Evolutionary conservation across 208 protist genomes (phyloP).

Genomic region (Acanthamoeba divionensis): DNA sequence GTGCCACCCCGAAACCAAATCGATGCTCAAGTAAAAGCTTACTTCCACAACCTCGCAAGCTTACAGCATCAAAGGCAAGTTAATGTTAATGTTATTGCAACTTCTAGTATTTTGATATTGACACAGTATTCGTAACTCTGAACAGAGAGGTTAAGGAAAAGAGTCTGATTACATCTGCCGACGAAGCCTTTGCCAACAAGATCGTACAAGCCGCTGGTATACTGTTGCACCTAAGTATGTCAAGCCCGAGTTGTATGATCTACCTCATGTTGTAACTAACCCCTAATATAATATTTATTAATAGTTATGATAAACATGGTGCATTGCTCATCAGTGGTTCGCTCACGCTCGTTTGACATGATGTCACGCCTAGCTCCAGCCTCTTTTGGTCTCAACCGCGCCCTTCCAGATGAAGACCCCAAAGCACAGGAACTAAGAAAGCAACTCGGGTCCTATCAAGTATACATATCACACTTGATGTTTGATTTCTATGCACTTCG

Average conservation of each 20-base stretch:
- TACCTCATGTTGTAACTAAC: not conserved
- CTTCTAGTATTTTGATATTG: not conserved
- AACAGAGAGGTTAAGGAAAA: too few relatives aligned
- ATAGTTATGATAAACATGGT: not conserved
- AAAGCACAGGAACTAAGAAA: not conserved
- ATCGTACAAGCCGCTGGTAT: not conserved
- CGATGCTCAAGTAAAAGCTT: not conserved
- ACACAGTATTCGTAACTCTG: too few relatives aligned
- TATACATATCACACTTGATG: not conserved
- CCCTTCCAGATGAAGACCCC: not conserved
- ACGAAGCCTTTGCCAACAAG: not conserved
- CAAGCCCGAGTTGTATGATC: too few relatives aligned
- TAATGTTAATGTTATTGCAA: not conserved
- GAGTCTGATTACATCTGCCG: not conserved
- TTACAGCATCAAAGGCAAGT: not conserved
- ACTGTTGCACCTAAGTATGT: not conserved
- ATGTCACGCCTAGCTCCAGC: not conserved
- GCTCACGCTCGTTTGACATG: not conserved
- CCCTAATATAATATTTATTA: not conserved
- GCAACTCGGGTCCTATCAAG: not conserved
- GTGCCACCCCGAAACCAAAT: not conserved
- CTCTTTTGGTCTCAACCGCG: not conserved
- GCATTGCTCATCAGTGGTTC: not conserved
- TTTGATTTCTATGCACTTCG: not conserved
- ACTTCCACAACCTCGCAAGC: not conserved